Base-by-base conservation (phyloP, 441 rosid genomes). In the Erysimum cheiri region DNA sequence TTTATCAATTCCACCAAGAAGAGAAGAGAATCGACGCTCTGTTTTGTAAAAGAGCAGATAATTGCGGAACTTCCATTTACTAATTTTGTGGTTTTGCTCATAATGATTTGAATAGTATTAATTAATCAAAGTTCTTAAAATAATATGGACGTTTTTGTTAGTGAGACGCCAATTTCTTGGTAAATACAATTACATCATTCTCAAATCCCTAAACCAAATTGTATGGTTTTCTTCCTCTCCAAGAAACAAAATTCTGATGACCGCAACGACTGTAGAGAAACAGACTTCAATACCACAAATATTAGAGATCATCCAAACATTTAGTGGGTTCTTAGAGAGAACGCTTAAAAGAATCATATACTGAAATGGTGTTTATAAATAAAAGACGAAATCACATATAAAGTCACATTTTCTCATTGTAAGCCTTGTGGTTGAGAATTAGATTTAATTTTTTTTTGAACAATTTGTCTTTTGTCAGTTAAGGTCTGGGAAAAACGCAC, bases 131-230 rank as follows among this genome's bases (percentile, higher is more conserved):
- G 11, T 32, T 4, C n/a, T 32, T 8, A n/a, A 9, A 58, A 35
- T 49, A 31, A 55, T 46, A 22, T 48, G 54, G 37, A 65, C 66
- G 71, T 72, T 70, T 29, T 19, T 52, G 69, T 61, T 61, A 73
- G 77, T 73, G 72, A 66, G 77, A 50, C 17, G 67, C 77, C 56
- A 64, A 28, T 48, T 39, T 39, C 59, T 52, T 39, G 71, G 39
- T 58, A 0, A 22, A 12, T 15, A 4, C 14, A 60, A 60, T 60
- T 50, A 2, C 36, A 73, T 50, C 62, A 43, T 65, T 60, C 1
- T 52, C 49, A 33, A 41, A 58, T 14, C 13, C 10, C 0, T 1
- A 2, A 12, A 13, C 15, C 14, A 14, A 19, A 24, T 12, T 14
- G 4, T 22, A 3, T 22, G n/a, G 40, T 3, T 70, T 71, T 71